Evolutionary conservation across 2,329 filamentous ascomycete species (phyloP).

Genomic region (Penicillium sp.): DNA sequence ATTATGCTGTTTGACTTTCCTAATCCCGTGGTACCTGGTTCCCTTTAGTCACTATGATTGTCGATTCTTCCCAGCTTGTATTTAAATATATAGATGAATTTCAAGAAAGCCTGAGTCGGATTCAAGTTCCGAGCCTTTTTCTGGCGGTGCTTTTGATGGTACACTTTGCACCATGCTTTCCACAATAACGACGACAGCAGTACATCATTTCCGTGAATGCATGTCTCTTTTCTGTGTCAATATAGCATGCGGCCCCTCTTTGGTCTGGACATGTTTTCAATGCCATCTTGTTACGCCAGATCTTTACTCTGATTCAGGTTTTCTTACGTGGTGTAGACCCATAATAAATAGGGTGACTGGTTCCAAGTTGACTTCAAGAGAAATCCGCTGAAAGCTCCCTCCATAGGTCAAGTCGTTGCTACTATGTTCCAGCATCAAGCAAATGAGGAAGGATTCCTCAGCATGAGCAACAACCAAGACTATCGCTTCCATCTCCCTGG

Average conservation of each 20-base stretch:
- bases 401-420: not conserved
- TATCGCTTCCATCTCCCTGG: slow-evolving; percentile 36
- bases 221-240: not conserved
- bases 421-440: slow-evolving; percentile 28
- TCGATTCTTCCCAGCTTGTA: not conserved
- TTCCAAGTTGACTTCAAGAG: no score
- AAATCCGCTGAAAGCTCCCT: no score
- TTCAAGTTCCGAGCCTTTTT: slow-evolving; percentile 16
- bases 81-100: not conserved
- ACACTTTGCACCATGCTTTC: not conserved
- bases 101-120: slow-evolving; percentile 14
- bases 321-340: not conserved
- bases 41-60: slow-evolving; percentile 24
- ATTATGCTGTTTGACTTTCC: slow-evolving; percentile 1
- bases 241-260: not conserved
- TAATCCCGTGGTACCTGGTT: slow-evolving; percentile 4
- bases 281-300: no score
- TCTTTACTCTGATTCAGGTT: not conserved
- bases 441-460: slow-evolving; percentile 13
- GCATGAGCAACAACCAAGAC: slow-evolving; percentile 12
- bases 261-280: not conserved
- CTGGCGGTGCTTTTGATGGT: not conserved
- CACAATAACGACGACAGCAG: slow-evolving; percentile 20
- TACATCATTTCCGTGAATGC: slow-evolving; percentile 18
- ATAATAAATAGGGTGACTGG: no score